Evolutionary conservation across 2,329 filamentous ascomycete species (phyloP).

Genomic region (Verticillium isaacii): DNA sequence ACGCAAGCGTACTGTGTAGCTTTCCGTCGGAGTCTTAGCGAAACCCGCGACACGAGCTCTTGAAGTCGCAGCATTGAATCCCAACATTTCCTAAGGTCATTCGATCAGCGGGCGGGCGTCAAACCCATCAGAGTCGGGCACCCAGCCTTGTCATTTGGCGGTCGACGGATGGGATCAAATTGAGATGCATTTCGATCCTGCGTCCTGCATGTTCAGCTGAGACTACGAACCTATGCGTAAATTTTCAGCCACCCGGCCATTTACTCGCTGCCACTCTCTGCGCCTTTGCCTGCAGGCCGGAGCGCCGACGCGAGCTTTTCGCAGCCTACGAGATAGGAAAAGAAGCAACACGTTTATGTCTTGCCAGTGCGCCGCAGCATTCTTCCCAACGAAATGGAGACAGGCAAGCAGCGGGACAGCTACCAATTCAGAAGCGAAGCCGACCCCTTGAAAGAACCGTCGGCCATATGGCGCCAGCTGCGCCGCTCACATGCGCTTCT

Average conservation of each 20-base stretch:
- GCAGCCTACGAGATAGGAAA: no score
- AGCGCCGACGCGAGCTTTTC: neutral
- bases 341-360: no score
- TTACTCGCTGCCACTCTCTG: neutral
- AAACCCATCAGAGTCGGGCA: neutral
- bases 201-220: neutral
- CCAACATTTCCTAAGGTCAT: neutral
- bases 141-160: neutral
- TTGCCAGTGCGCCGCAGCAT: no score
- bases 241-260: neutral
- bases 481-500: neutral
- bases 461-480: neutral
- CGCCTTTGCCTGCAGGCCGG: neutral
- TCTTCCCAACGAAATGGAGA: no score
- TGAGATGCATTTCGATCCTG: neutral
- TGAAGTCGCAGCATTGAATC: neutral
- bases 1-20: neutral
- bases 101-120: neutral
- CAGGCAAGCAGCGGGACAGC: no score
- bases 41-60: neutral
- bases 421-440: neutral
- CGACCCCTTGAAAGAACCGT: neutral
- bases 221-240: no score
- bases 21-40: neutral
- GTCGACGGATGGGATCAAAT: neutral